Conservation (phyloP, 257 asterid genomes). For the Schizonepeta tenuifolia region DNA sequence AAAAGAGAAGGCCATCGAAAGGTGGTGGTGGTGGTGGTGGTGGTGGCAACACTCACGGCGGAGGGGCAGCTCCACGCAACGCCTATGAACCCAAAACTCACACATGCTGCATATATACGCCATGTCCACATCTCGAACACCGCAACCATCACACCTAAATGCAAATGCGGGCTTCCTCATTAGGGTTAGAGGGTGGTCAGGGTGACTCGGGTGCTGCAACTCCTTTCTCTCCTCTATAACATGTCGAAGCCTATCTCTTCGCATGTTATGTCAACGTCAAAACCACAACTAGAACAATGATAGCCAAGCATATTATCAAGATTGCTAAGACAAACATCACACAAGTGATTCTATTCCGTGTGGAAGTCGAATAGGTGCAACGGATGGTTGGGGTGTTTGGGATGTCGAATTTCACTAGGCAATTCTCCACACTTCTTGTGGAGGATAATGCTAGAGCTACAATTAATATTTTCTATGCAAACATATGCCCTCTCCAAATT, state of each 20-base stretch:
- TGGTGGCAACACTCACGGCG: not conserved
- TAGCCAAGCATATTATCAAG: not conserved
- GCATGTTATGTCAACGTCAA: not conserved
- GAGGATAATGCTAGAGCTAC: not conserved
- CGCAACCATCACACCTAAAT: not conserved
- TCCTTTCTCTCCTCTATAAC: not conserved
- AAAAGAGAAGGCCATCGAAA: not conserved
- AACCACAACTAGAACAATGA: not conserved
- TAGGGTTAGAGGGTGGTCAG: not conserved
- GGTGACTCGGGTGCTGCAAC: conserved; percentile 8
- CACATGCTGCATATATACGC: conserved; percentile 9
- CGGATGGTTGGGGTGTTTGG: not conserved
- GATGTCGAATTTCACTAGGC: not conserved
- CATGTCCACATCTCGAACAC: conserved; percentile 11
- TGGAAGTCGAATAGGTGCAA: not conserved
- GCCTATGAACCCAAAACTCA: not conserved
- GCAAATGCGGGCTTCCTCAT: not conserved
- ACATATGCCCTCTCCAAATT: not conserved
- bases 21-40: conserved; percentile 7
- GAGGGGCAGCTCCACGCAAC: not conserved
- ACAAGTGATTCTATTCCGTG: not conserved
- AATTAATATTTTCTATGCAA: not conserved
- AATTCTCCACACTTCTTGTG: conserved; percentile 12
- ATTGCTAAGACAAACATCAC: not conserved
- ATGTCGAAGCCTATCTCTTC: not conserved